These are phyloP conservation scores for Chimonanthus praecox DNA, from an alignment of 164 flowering plant species.

Conservation along the genomic window DNA sequence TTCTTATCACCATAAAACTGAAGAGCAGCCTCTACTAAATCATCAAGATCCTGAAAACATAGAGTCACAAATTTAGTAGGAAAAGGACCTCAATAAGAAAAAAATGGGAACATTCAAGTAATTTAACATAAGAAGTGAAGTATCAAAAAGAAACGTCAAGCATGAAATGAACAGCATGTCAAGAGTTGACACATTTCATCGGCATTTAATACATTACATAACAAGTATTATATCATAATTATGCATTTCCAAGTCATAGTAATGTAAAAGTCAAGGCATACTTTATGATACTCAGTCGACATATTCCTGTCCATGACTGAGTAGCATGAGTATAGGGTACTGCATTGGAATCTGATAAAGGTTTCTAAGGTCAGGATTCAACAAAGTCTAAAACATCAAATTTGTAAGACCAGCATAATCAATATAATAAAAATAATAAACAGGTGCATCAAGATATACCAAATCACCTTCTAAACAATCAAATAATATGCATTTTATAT, in stretches of 20 bases:
- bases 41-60: slow-evolving; percentile 77
- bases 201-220: background rate
- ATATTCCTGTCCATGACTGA: background rate
- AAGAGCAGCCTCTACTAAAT: slow-evolving; percentile 90
- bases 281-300: background rate
- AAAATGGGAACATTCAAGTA: background rate
- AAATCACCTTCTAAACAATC: too few species aligned
- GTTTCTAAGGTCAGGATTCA: too few species aligned
- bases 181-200: background rate
- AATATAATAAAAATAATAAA: too few species aligned
- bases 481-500: too few species aligned
- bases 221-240: background rate
- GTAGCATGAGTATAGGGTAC: background rate
- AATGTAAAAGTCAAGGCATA: background rate
- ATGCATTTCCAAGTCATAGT: background rate
- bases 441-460: too few species aligned
- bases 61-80: background rate
- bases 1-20: slow-evolving; percentile 68
- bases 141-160: background rate
- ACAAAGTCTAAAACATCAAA: too few species aligned
- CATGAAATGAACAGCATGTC: background rate
- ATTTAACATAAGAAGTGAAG: background rate
- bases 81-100: background rate
- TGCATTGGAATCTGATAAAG: too few species aligned
- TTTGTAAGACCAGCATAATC: too few species aligned